These are phyloP conservation scores for Alopecurus myosuroides DNA, from an alignment of 176 grass and related monocot genomes.

Conservation along the genomic window DNA sequence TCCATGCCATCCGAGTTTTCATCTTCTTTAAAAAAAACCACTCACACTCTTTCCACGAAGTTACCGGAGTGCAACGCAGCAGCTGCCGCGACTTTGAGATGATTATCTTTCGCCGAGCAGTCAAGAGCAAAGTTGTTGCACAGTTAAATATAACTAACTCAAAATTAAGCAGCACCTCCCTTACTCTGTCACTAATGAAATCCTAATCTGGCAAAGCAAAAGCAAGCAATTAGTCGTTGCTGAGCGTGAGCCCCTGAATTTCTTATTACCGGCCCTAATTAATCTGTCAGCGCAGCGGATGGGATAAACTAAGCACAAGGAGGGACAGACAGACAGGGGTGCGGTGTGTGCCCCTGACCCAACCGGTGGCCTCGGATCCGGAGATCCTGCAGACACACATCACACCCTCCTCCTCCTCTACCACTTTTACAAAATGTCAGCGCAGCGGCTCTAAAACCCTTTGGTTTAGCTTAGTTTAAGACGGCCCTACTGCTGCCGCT, in stretches of 20 bases:
- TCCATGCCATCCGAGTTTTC: too few species aligned
- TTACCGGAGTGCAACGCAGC: constrained; percentile 6
- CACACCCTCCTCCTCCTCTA: background rate
- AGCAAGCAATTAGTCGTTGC: constrained; percentile 28
- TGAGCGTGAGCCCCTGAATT: background rate
- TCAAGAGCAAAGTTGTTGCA: constrained; percentile 2
- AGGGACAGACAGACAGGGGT: constrained; percentile 33
- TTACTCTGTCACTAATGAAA: background rate
- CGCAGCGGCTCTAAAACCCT: constrained; percentile 23
- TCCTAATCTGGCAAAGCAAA: constrained; percentile 20
- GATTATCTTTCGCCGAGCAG: constrained; percentile 3
- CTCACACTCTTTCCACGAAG: constrained; percentile 27
- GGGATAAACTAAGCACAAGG: constrained; percentile 35
- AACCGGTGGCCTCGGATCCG: constrained; percentile 70
- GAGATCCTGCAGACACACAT: constrained; percentile 64
- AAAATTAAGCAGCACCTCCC: background rate
- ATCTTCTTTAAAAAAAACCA: too few species aligned
- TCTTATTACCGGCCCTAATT: background rate
- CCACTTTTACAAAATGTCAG: constrained; percentile 27
- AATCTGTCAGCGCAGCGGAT: background rate
- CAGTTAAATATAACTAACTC: background rate
- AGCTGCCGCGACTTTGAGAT: background rate
- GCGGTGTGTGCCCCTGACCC: constrained; percentile 31
- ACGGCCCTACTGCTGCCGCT: background rate
- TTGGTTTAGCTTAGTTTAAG: background rate